Percentiles rank a stretch among this genome's conserved stretches.
These are phyloP conservation scores for Beauveria asiatica DNA, from an alignment of 2,329 filamentous ascomycete species.

Conservation along the genomic window DNA sequence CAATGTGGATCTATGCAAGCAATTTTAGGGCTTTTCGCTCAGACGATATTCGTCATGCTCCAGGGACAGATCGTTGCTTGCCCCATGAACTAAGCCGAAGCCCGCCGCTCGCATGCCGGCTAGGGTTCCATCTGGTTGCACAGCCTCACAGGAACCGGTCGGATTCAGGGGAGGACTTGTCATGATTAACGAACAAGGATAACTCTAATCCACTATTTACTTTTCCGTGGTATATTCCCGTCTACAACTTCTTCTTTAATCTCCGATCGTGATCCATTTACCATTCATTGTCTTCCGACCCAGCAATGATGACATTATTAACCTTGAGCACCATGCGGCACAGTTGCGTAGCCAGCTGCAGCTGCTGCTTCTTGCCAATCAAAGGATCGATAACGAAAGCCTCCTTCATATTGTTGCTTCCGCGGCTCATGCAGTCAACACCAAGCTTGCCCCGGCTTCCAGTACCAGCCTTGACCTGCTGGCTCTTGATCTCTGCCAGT, in stretches of 20 bases:
- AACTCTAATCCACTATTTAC: slow-evolving; percentile 9
- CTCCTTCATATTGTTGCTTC: slow-evolving; percentile 94
- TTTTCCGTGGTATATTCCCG: slow-evolving; percentile 13
- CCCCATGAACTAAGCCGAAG: not conserved
- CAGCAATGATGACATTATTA: slow-evolving; percentile 92
- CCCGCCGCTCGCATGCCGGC: not conserved
- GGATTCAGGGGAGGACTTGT: not conserved
- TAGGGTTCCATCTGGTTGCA: not conserved
- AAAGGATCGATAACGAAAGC: slow-evolving; percentile 97
- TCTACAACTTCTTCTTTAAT: not conserved
- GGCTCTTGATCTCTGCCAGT: slow-evolving; percentile 87
- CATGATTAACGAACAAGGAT: not conserved
- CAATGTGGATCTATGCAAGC: slow-evolving; percentile 2
- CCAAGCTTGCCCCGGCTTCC: slow-evolving; percentile 57
- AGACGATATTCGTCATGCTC: not conserved
- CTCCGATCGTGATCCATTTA: slow-evolving; percentile 13
- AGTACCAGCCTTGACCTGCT: slow-evolving; percentile 71
- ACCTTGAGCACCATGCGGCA: slow-evolving; percentile 98
- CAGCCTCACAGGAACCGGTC: slow-evolving; percentile 5
- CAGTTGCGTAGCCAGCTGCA: slow-evolving; percentile 91
- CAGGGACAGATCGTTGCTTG: not conserved
- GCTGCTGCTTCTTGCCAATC: slow-evolving; percentile 96
- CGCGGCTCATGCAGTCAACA: slow-evolving; percentile 95
- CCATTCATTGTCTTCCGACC: slow-evolving; percentile 75
- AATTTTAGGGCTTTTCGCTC: slow-evolving; percentile 5